Evolutionary conservation across 371 early-diverging fungal species (phyloP).

Genomic region (Mucor mucedo): DNA sequence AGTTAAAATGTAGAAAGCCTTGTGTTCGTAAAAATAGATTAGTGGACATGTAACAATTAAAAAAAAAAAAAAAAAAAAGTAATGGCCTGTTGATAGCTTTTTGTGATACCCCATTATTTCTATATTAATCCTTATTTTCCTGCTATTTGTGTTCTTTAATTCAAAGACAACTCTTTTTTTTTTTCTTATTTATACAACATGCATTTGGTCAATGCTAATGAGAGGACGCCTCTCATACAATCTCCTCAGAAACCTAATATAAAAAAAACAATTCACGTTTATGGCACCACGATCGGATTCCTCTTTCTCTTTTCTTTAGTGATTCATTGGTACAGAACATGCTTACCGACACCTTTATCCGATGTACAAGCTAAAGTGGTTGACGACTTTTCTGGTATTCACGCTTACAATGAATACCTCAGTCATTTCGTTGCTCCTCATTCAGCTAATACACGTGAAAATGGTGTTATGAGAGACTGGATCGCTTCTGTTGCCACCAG

Average conservation of each 20-base stretch:
- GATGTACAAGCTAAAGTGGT: conserved; percentile 32
- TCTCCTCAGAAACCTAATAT: background rate
- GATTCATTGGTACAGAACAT: conserved; percentile 24
- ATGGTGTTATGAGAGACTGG: conserved; percentile 39
- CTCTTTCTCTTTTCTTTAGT: conserved; percentile 24
- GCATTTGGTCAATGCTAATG: background rate
- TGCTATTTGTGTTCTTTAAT: background rate
- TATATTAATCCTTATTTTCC: background rate
- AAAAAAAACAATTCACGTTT: conserved; percentile 22
- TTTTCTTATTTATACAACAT: background rate
- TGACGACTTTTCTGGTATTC: conserved; percentile 52
- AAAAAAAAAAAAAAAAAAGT: background rate
- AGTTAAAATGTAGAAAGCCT: conserved; percentile 26
- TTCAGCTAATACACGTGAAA: conserved; percentile 58
- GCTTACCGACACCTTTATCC: conserved; percentile 47
- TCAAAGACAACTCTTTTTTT: background rate
- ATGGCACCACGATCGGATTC: conserved; percentile 21
- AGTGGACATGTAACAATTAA: background rate
- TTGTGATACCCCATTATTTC: no score
- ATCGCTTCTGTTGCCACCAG: conserved; percentile 35
- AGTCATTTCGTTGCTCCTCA: conserved; percentile 58
- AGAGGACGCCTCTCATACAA: conserved; percentile 17
- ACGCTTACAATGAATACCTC: conserved; percentile 59
- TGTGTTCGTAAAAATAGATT: conserved; percentile 22
- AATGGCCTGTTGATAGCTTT: no score